Conservation (phyloP, 495 filamentous ascomycete genomes). For the Penicillium samsonianum region DNA sequence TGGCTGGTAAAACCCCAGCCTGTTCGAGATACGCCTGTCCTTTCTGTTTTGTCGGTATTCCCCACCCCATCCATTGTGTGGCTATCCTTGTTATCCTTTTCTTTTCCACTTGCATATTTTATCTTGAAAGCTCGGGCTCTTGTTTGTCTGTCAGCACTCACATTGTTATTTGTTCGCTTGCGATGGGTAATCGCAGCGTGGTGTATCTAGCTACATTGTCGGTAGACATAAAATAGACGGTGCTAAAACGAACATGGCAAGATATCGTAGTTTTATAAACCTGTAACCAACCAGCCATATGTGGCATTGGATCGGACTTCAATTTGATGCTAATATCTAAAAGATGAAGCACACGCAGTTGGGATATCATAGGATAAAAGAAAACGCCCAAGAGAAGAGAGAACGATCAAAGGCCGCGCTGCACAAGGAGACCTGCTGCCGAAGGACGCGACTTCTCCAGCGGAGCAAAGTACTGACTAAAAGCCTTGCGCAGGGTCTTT, state of each 20-base stretch:
- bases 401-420: constrained; percentile 16
- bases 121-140: constrained; percentile 9
- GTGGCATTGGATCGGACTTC: background rate
- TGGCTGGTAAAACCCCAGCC: background rate
- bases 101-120: constrained; percentile 23
- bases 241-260: constrained; percentile 5
- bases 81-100: constrained; percentile 10
- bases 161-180: constrained; percentile 7
- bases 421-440: constrained; percentile 24
- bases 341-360: background rate
- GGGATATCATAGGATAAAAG: constrained; percentile 7
- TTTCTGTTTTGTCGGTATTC: constrained; percentile 7
- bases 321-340: background rate
- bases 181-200: constrained; percentile 12
- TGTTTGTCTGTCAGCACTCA: background rate
- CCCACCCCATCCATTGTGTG: too few relatives aligned
- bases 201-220: constrained; percentile 29
- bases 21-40: constrained; percentile 2
- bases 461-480: constrained; percentile 67
- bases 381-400: constrained; percentile 1
- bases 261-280: background rate
- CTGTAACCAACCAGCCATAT: background rate
- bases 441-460: constrained; percentile 21
- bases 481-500: constrained; percentile 62
- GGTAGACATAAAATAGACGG: constrained; percentile 29